phyloP scores from a whole-genome alignment of 1,284 basidiomycete species.

The Volvariella surrecta region DNA sequence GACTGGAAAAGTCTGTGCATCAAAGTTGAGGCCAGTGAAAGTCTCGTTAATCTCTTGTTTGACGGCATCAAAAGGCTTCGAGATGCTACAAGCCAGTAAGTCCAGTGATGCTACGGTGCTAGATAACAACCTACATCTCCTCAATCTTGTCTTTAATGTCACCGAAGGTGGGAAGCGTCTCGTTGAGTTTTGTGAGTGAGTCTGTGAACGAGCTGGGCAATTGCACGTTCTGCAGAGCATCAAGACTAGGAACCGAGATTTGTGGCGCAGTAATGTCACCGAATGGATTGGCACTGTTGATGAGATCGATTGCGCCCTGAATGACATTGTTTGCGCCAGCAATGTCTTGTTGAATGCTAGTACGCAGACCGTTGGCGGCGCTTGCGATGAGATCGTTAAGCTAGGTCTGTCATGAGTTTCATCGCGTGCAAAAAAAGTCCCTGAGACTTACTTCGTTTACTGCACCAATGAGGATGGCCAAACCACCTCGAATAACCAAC shows the following conservation, averaged over 20 bases:
- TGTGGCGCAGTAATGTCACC: conserved; percentile 58
- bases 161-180: conserved; percentile 71
- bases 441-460: conserved; percentile 65
- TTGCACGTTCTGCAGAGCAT: conserved; percentile 68
- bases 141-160: conserved; percentile 72
- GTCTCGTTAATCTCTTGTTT: conserved; percentile 86
- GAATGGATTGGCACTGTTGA: conserved; percentile 71
- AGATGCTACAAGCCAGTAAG: conserved; percentile 42
- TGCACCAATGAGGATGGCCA: conserved; percentile 75
- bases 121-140: conserved; percentile 45
- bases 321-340: conserved; percentile 63
- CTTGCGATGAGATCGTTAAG: conserved; percentile 59
- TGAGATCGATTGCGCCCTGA: conserved; percentile 48
- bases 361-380: conserved; percentile 52
- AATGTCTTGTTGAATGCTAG: conserved; percentile 68
- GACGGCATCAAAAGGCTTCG: conserved; percentile 78
- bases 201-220: conserved; percentile 78
- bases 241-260: conserved; percentile 66
- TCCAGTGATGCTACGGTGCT: conserved; percentile 1
- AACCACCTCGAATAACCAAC: conserved; percentile 75
- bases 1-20: conserved; percentile 65
- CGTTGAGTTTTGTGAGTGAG: conserved; percentile 68
- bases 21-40: conserved; percentile 61
- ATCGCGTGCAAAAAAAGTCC: conserved; percentile 1
- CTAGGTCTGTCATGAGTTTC: conserved; percentile 26